Evolutionary conservation across 2,329 filamentous ascomycete genomes (phyloP), one percentile per base, ranked within the genome.

Genomic region (Paraphoma sp.): DNA sequence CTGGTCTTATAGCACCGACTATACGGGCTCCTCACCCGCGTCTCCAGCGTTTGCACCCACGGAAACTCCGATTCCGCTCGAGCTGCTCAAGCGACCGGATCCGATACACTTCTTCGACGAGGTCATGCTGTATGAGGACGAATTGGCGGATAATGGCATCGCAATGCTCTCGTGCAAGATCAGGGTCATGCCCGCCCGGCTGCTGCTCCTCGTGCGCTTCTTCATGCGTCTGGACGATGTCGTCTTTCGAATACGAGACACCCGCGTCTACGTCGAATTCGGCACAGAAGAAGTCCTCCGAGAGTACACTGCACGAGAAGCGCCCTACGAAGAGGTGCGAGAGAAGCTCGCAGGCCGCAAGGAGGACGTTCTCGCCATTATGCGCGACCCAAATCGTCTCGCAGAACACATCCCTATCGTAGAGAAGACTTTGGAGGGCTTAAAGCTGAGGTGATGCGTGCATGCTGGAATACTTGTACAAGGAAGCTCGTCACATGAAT

Each of bases 101-200:
- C 95, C 95, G 0, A 99, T 99, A 63, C 80, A 96, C 5, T 97
- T 98, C 83, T 96, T 96, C 74, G 94, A 98, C 79, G 93, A 98
- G 69, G 92, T 99, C 40, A 88, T 97, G 68, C 84, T 99, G 46
- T 99, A 96, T 76, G 95, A 99, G 80, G 96, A 96, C 79, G 95
- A 99, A 81, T 86, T 99, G 45, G 95, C 97, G 58, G 95, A 99
- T 77, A 99, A 99, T 73, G 95, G 95, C 59, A 95, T 98, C 67
- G 92, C 92, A 30, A 85, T 97, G 73, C 83, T 96, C 56, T 96
- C 89, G 60, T 92, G 90, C 78, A 99, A 99, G 82, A 82, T 98
- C 48, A 85, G 95, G 57, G 94, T 98, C 54, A 97, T 98, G 89
- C 92, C 93, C 53, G 87, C 89, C 68, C 84, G 95, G 53, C 87